These are phyloP conservation scores for Candida gigantensis DNA, from an alignment of 1,139 yeast genomes.

Conservation along the genomic window DNA sequence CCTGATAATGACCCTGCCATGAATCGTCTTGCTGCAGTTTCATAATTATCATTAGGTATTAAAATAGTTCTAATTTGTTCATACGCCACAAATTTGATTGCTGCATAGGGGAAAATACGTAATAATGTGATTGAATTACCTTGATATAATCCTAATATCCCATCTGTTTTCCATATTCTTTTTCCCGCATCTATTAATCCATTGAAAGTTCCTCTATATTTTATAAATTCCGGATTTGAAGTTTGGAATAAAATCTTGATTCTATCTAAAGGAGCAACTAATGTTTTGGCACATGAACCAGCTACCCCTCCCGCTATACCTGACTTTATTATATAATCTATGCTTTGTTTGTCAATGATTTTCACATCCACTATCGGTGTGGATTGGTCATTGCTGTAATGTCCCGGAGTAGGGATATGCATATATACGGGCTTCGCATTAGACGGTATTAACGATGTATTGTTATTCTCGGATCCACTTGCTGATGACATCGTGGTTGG, in stretches of 20 bases:
- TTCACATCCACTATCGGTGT: conserved; percentile 28
- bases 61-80: conserved; percentile 83
- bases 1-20: conserved; percentile 92
- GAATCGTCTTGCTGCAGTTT: conserved; percentile 78
- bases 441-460: conserved; percentile 8
- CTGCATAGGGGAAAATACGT: conserved; percentile 95
- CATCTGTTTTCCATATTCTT: conserved; percentile 68
- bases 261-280: conserved; percentile 94
- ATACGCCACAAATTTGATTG: conserved; percentile 95
- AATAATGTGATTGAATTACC: conserved; percentile 94
- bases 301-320: conserved; percentile 97
- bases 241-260: conserved; percentile 95
- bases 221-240: conserved; percentile 81
- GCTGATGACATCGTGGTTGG: too few relatives aligned
- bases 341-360: conserved; percentile 57
- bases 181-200: conserved; percentile 77
- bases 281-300: conserved; percentile 91
- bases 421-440: neutral
- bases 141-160: conserved; percentile 81
- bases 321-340: conserved; percentile 77
- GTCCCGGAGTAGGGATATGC: conserved; percentile 14
- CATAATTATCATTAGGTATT: conserved; percentile 73
- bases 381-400: conserved; percentile 27
- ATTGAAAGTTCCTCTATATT: conserved; percentile 75
- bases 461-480: too few relatives aligned